Percentiles rank a stretch among this genome's conserved stretches.
Conservation (phyloP, 192 early-diverging fungal genomes). For the Coemansia sp. region DNA sequence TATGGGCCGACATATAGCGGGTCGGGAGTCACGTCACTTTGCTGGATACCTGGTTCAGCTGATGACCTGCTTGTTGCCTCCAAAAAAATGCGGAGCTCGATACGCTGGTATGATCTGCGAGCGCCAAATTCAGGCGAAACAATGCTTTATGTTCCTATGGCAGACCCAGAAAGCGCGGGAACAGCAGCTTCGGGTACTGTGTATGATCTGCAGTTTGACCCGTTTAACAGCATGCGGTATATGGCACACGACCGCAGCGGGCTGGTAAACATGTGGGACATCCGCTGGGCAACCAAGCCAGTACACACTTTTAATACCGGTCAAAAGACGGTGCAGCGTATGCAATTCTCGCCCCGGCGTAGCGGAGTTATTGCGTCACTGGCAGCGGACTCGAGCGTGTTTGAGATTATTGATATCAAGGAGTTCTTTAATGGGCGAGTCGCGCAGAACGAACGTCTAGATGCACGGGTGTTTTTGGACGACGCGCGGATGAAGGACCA, state of each 20-base stretch:
- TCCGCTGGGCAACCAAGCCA: slow-evolving; percentile 36
- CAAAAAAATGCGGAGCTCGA: slow-evolving; percentile 28
- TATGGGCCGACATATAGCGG: slow-evolving; percentile 29
- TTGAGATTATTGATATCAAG: slow-evolving; percentile 26
- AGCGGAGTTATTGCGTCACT: slow-evolving; percentile 32
- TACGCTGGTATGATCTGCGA: slow-evolving; percentile 46
- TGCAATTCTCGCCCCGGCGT: slow-evolving; percentile 35
- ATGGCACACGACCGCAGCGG: slow-evolving; percentile 45
- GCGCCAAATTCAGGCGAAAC: slow-evolving; percentile 24
- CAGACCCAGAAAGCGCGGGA: slow-evolving; percentile 1
- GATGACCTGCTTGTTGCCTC: slow-evolving; percentile 40
- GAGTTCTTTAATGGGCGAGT: slow-evolving; percentile 19
- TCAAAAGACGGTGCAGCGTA: slow-evolving; percentile 2
- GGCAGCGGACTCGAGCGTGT: slow-evolving; percentile 13
- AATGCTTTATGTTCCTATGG: slow-evolving; percentile 30
- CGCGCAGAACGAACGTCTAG: slow-evolving; percentile 4
- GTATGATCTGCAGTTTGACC: slow-evolving; percentile 50
- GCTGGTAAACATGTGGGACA: slow-evolving; percentile 45
- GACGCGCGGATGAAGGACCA: slow-evolving; percentile 30
- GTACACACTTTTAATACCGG: slow-evolving; percentile 22
- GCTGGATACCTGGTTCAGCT: slow-evolving; percentile 37
- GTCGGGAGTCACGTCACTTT: slow-evolving; percentile 35
- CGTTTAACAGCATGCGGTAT: slow-evolving; percentile 40
- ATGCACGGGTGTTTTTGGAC: slow-evolving; percentile 23
- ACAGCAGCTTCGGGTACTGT: slow-evolving; percentile 21